These are phyloP conservation scores for Antitrichia curtipendula DNA, from an alignment of 225 moss, liverwort and hornwort species.

Conservation along the genomic window DNA sequence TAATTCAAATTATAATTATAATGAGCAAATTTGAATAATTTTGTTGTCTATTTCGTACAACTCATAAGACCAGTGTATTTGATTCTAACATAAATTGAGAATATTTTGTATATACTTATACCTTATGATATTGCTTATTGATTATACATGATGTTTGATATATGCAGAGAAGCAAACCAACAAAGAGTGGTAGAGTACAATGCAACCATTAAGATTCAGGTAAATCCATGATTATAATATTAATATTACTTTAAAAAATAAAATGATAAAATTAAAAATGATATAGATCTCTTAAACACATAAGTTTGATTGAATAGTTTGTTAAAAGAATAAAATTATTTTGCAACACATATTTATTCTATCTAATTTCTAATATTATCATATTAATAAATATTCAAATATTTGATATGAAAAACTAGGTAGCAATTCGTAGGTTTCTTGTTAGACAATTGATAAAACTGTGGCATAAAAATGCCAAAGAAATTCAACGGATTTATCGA, in stretches of 20 bases:
- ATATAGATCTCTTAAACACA: background rate
- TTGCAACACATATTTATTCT: background rate
- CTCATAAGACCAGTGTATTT: too few species aligned
- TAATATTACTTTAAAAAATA: background rate
- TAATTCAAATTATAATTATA: too few species aligned
- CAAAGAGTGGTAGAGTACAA: conserved; percentile 1
- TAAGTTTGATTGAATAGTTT: background rate
- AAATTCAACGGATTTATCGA: conserved; percentile 29
- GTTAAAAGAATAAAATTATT: background rate
- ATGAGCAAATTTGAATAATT: too few species aligned
- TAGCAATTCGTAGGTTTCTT: conserved; percentile 6
- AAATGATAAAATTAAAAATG: background rate
- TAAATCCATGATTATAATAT: background rate
- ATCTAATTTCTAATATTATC: background rate
- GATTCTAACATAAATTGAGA: background rate
- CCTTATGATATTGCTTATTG: too few species aligned
- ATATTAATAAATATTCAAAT: too few species aligned
- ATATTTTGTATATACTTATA: too few species aligned
- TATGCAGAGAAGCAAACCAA: conserved; percentile 6
- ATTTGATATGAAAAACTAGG: background rate
- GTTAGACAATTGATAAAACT: background rate
- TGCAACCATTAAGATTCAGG: conserved; percentile 36
- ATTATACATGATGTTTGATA: background rate
- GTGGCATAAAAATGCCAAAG: conserved; percentile 18
- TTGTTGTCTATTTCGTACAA: background rate